Evolutionary conservation across 805 yeast genomes (phyloP), one percentile per base, ranked within the genome.

Genomic region (Brettanomyces bruxellensis): DNA sequence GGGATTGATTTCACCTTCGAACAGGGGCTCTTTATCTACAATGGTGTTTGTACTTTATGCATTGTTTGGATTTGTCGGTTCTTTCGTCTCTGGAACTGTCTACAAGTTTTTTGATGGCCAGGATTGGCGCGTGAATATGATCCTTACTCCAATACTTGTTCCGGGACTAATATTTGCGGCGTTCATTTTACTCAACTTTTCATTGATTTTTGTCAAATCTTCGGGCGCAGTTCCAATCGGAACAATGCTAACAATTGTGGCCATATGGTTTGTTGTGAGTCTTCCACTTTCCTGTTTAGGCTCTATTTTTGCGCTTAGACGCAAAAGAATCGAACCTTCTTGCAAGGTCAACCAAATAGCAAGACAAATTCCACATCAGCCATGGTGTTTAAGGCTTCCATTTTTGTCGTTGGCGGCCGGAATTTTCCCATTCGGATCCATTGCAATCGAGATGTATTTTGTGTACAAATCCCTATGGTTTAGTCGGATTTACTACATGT

Each of bases 181-280:
- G 7, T 81, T 93, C 53, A 54, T 87, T 25, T 70, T 80, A 47
- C 72, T 90, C 66, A 93, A 93, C 66, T 80, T 91, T 68, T 83
- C 90, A 65, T 73, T 93, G 59, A 75, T 90, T 41, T 74, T 72
- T 57, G 91, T 73, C 18, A 73, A 79, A 40, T 86, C 96, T 0
- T 88, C 97, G 0, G 98, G 97, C 42, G 97, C 97, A 1, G 87
- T 91, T 48, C 99, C 99, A 41, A 66, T 84, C 41, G 95, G 95
- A 18, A 88, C 96, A 18, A 79, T 93, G 81, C 60, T 83, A 42
- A 91, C 89, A 5, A 77, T 93, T 38, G 72, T 90, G 5, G 63
- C 77, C 4, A 78, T 93, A 48, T 93, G 99, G 99, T 84, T 87
- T 55, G 64, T 81, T 25, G 72, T 93, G 45, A 84, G 95, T 13